phyloP scores from a whole-genome alignment of 75 land plant genomes.

The Picea glauca region DNA sequence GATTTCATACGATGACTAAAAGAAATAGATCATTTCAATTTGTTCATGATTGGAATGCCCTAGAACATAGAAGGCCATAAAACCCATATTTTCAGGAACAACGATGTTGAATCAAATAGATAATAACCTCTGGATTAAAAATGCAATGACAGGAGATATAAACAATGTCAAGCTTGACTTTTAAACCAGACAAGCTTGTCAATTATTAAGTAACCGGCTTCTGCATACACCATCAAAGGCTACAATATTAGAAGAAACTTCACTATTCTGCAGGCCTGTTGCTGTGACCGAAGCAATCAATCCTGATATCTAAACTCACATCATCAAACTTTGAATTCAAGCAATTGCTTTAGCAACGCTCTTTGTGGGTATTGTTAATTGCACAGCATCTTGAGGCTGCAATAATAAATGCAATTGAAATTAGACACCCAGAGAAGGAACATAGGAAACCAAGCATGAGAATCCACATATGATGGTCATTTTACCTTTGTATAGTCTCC shows the following conservation, averaged over 20 bases:
- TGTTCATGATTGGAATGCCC: neutral
- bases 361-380: neutral
- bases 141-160: neutral
- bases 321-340: slow-evolving; percentile 6
- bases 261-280: neutral
- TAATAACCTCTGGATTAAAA: neutral
- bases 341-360: neutral
- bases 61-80: neutral
- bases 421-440: neutral
- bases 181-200: neutral
- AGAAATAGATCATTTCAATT: neutral
- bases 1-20: neutral
- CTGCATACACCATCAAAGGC: slow-evolving; percentile 3
- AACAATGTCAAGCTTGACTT: neutral
- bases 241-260: neutral
- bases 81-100: neutral
- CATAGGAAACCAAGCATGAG: neutral
- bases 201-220: slow-evolving; percentile 3
- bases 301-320: neutral
- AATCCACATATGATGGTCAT: neutral
- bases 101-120: neutral
- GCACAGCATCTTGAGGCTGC: neutral
- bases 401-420: slow-evolving; percentile 1
- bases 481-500: neutral
- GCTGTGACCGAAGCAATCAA: neutral